Evolutionary conservation across 139 green algal species (phyloP).

Genomic region (Coelastrella sp.): DNA sequence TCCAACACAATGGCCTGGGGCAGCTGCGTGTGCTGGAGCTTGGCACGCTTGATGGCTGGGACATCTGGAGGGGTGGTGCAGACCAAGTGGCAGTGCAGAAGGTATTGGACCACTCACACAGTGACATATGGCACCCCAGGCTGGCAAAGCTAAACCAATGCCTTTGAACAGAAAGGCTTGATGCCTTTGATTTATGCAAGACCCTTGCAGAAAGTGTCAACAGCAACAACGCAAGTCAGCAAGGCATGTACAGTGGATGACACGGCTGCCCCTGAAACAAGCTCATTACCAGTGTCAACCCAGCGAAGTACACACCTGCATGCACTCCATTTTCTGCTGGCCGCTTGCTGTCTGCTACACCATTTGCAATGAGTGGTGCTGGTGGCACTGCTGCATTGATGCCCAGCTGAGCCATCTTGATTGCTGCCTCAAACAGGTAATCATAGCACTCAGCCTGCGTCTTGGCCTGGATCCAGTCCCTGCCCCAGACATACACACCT

Average conservation of each 20-base stretch:
- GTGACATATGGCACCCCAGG: too few species aligned
- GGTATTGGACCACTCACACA: too few species aligned
- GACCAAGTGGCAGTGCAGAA: background rate
- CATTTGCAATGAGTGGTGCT: constrained; percentile 24
- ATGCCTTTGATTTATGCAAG: too few species aligned
- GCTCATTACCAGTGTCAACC: too few species aligned
- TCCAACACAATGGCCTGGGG: constrained; percentile 89
- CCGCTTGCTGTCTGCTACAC: background rate
- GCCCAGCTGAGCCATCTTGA: constrained; percentile 85
- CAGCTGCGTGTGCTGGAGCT: constrained; percentile 18
- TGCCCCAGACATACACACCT: constrained; percentile 96
- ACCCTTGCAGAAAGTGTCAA: too few species aligned
- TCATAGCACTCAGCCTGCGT: constrained; percentile 97
- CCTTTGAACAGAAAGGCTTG: too few species aligned
- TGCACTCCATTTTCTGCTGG: constrained; percentile 9
- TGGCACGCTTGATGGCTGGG: constrained; percentile 34
- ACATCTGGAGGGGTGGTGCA: background rate
- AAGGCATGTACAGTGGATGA: too few species aligned
- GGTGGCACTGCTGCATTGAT: constrained; percentile 74
- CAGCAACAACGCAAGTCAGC: too few species aligned
- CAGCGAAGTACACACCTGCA: constrained; percentile 15
- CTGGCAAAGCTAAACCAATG: too few species aligned
- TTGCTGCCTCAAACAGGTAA: constrained; percentile 94
- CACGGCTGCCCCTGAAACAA: too few species aligned
- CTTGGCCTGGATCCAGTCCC: constrained; percentile 84